Base-by-base conservation (phyloP, 2,329 filamentous ascomycete genomes). In the Cytospora mali region DNA sequence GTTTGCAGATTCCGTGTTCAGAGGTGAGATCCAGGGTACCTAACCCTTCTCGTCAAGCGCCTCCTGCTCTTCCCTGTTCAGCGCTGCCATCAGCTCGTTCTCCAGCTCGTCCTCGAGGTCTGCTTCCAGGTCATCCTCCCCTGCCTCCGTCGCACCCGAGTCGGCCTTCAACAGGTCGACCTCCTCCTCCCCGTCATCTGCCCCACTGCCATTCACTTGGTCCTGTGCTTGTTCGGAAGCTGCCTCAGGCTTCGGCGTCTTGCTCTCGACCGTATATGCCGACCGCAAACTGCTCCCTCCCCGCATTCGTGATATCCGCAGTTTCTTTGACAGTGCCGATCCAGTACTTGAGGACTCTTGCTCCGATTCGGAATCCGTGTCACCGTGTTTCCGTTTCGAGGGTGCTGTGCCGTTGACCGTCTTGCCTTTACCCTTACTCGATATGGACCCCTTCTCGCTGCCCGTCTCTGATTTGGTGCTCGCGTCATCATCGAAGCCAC, bases 1-100 rank as follows among this genome's bases (percentile, higher is more conserved):
- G 39, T 60, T 60, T 28, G 28, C 6, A 28, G 35, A 27, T 29
- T 53, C 10, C 1, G 58, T 55, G 35, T 46, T 58, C 58, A 35
- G n/a, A 64, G 35, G 11, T 13, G 58, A 60, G 35, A 46, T 14
- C 54, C 54, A 57, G 21, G 48, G 57, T 62, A 59, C 53, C 66
- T 66, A 67, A 46, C 66, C 62, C 58, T 62, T 63, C 56, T 64
- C 64, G 53, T 62, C 63, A n/a, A 62, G 46, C 51, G 58, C 56
- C 60, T 66, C 69, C 28, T 66, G 66, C 50, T 71, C 76, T 55
- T 76, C 74, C 4, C 73, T 73, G 68, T 86, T 84, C 66, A 88
- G 76, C 66, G 84, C 86, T 1, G 85, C 85, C 69, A 87, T 76
- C 71, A 90, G 78, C 68, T 88, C 86, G 42, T 84, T 83, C 72